These are phyloP conservation scores for Solanum tacnaense DNA, from an alignment of 257 asterid species.

Conservation along the genomic window DNA sequence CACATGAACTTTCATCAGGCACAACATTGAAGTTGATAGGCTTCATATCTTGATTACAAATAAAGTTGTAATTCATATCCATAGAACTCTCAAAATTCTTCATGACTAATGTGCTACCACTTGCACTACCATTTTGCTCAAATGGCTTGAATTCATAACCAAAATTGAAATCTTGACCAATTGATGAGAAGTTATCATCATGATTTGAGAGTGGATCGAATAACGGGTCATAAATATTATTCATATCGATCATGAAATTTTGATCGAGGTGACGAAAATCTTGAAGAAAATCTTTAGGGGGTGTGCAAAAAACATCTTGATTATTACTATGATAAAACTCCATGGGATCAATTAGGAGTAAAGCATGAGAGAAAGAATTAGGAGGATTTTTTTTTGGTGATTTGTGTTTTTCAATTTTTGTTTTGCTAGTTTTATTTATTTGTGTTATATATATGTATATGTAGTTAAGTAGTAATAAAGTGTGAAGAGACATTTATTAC, in stretches of 20 bases:
- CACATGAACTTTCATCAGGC: conserved; percentile 45
- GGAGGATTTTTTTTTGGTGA: not conserved
- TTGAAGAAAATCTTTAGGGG: conserved; percentile 39
- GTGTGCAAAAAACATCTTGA: conserved; percentile 18
- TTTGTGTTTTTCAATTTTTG: not conserved
- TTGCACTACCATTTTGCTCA: conserved; percentile 19
- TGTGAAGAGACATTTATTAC: conserved; percentile 5
- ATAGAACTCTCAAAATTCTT: conserved; percentile 16
- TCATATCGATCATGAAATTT: conserved; percentile 11
- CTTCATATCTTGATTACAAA: not conserved
- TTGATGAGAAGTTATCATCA: not conserved
- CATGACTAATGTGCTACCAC: conserved; percentile 1
- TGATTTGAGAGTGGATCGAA: conserved; percentile 19
- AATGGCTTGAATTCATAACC: conserved; percentile 19
- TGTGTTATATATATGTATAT: not conserved
- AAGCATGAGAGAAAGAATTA: not conserved
- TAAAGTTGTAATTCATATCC: not conserved
- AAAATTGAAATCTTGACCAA: not conserved
- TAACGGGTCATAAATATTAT: conserved; percentile 29
- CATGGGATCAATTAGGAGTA: conserved; percentile 4
- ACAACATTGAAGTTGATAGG: conserved; percentile 16
- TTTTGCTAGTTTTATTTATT: not conserved
- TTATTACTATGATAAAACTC: not conserved
- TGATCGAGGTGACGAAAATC: conserved; percentile 21
- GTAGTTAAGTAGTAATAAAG: not conserved